Base-by-base conservation (phyloP, 169 alveolate genomes). In the Babesia divergens region DNA sequence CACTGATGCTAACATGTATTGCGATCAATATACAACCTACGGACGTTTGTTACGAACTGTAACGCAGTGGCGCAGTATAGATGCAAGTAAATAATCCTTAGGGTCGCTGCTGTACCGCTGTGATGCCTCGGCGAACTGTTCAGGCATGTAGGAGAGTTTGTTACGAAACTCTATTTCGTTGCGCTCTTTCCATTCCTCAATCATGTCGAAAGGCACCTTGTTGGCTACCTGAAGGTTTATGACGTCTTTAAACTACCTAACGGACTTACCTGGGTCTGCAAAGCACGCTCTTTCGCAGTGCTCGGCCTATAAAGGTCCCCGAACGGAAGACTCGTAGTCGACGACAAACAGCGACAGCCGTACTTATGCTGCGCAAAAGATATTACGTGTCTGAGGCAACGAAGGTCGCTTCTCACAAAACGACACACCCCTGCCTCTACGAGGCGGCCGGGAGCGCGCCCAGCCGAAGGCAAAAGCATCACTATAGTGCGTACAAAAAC, bases 121-220 rank as follows among this genome's bases (percentile, higher is more conserved):
- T 2, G 64, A 43, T 20, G 65, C 56, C 42, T 76, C 81, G 7
- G 85, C 81, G 47, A 76, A 76, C 74, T 65, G 82, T 46, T 65
- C 65, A 4, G 85, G 85, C 79, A 76, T 76, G 37, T 34, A 46
- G 16, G 50, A 9, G 34, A 66, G 43, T 14, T 58, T 47, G 32
- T 54, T 50, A 7, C 56, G 59, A 24, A 65, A 28, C 11, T 46
- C 58, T 37, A 14, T 56, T 7, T 75, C 85, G 42, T 40, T 65
- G 38, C 85, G 56, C 43, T 79, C 87, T 5, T 64, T 26, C 87
- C 87, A 79, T 31, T 32, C 66, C 5, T 79, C 87, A 3, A 55
- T 67, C 83, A 79, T 70, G 46, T 79, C 87, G 31, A 31, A 79
- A 1, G 87, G 87, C 38, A 79, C 68, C 44, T 42, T 67, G 5